Percentiles rank a stretch among this genome's conserved stretches.
Evolutionary conservation across 805 yeast species (phyloP).

Genomic region (Ogataea trehaloabstinens): DNA sequence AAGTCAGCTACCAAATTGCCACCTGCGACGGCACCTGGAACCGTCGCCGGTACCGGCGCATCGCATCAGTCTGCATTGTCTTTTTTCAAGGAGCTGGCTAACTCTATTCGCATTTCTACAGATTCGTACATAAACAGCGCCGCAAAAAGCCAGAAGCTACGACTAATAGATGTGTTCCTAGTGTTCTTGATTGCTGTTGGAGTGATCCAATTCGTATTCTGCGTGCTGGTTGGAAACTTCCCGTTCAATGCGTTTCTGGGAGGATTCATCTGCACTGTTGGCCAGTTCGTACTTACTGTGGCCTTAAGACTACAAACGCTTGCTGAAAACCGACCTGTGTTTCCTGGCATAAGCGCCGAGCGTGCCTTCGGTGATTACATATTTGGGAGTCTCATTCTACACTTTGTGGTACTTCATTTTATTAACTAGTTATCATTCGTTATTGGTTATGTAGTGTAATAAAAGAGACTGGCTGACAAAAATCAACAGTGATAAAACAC

Average conservation of each 20-base stretch:
- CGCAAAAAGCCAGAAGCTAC: slow-evolving; percentile 40
- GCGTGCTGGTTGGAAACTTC: slow-evolving; percentile 76
- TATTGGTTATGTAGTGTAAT: too few species aligned
- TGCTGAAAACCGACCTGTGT: slow-evolving; percentile 25
- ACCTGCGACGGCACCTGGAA: slow-evolving; percentile 5
- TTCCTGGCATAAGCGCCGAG: slow-evolving; percentile 32
- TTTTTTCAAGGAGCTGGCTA: slow-evolving; percentile 29
- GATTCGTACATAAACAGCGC: slow-evolving; percentile 32
- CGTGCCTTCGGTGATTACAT: slow-evolving; percentile 85
- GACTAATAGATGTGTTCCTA: slow-evolving; percentile 76
- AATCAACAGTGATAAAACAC: background rate
- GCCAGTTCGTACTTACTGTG: slow-evolving; percentile 89
- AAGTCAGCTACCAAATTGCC: slow-evolving; percentile 4
- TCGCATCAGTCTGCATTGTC: slow-evolving; percentile 13
- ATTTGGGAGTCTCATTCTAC: slow-evolving; percentile 82
- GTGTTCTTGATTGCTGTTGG: slow-evolving; percentile 74
- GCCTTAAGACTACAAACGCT: slow-evolving; percentile 72
- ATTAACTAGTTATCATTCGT: slow-evolving; percentile 54
- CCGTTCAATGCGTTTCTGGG: slow-evolving; percentile 97
- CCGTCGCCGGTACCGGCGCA: slow-evolving; percentile 5
- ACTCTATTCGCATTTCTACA: slow-evolving; percentile 31
- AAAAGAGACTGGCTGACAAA: background rate
- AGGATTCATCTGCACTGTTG: slow-evolving; percentile 89
- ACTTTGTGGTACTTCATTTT: slow-evolving; percentile 87
- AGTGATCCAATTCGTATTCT: slow-evolving; percentile 73